Conservation (phyloP, 805 yeast genomes). For the Saccharomycopsis olivae region DNA sequence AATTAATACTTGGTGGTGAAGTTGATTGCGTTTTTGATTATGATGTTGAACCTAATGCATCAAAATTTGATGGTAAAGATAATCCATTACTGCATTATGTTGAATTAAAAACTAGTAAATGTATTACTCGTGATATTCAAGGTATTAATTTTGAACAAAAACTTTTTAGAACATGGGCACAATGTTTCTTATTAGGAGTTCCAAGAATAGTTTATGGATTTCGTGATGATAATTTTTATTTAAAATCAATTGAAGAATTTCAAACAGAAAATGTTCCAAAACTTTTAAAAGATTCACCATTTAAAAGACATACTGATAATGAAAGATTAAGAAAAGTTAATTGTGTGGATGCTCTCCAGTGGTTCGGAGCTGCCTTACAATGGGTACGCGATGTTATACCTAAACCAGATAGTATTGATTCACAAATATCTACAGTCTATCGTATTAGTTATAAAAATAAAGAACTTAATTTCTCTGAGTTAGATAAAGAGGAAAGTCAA, state of each 20-base stretch:
- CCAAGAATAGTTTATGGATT: constrained; percentile 78
- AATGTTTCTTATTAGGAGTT: constrained; percentile 80
- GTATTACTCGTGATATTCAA: constrained; percentile 44
- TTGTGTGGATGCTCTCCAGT: constrained; percentile 71
- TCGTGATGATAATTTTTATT: constrained; percentile 59
- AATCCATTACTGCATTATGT: constrained; percentile 64
- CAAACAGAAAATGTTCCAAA: constrained; percentile 72
- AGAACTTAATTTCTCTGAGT: constrained; percentile 36
- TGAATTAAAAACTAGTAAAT: constrained; percentile 67
- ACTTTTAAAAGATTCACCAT: constrained; percentile 42
- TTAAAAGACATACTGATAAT: constrained; percentile 25
- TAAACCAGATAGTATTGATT: constrained; percentile 18
- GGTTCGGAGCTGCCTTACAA: constrained; percentile 76
- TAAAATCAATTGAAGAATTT: constrained; percentile 64
- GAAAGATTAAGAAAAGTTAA: constrained; percentile 38
- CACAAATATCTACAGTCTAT: constrained; percentile 31
- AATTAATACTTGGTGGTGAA: constrained; percentile 73
- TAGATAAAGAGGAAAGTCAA: constrained; percentile 29
- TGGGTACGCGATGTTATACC: constrained; percentile 59
- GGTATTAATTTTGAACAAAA: constrained; percentile 64
- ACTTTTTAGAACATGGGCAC: constrained; percentile 82
- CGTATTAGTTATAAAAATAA: constrained; percentile 46
- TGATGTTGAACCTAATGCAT: constrained; percentile 36
- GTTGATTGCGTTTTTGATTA: constrained; percentile 86
- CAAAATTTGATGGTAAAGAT: constrained; percentile 21